These are phyloP conservation scores for Chrysoporthe cubensis DNA, from an alignment of 2,329 filamentous ascomycete genomes.

Conservation along the genomic window DNA sequence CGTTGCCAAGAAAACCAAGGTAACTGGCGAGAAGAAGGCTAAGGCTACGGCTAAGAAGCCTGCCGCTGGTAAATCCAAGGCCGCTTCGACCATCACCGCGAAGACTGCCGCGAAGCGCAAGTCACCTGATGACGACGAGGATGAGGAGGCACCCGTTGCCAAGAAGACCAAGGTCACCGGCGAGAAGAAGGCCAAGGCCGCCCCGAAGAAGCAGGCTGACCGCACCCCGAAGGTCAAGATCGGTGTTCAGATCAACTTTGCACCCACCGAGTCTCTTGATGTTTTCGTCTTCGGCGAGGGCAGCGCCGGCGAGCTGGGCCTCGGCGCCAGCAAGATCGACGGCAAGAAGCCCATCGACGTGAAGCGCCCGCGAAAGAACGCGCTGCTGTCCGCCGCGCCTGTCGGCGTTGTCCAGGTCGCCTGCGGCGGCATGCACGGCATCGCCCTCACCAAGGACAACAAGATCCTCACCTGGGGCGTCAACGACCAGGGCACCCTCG, in stretches of 20 bases:
- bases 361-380: constrained; percentile 73
- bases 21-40: constrained; percentile 24
- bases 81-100: constrained; percentile 28
- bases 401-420: constrained; percentile 75
- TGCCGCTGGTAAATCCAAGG: constrained; percentile 46
- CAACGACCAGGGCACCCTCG: constrained; percentile 82
- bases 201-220: constrained; percentile 26
- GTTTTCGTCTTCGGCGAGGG: constrained; percentile 83
- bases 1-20: constrained; percentile 37
- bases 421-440: constrained; percentile 80
- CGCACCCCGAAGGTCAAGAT: constrained; percentile 30
- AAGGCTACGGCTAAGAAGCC: constrained; percentile 45
- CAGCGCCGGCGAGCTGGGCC: constrained; percentile 78
- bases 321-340: constrained; percentile 65
- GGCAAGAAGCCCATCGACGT: constrained; percentile 69
- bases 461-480: constrained; percentile 86
- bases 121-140: constrained; percentile 30
- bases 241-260: constrained; percentile 59
- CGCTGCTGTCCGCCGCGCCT: constrained; percentile 56
- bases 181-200: constrained; percentile 46
- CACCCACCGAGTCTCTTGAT: constrained; percentile 67
- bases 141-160: constrained; percentile 38
- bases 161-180: constrained; percentile 33
- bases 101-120: constrained; percentile 37
- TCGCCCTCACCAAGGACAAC: constrained; percentile 78